These are phyloP conservation scores for Trametes cubensis DNA, from an alignment of 768 basidiomycete genomes.

Conservation along the genomic window DNA sequence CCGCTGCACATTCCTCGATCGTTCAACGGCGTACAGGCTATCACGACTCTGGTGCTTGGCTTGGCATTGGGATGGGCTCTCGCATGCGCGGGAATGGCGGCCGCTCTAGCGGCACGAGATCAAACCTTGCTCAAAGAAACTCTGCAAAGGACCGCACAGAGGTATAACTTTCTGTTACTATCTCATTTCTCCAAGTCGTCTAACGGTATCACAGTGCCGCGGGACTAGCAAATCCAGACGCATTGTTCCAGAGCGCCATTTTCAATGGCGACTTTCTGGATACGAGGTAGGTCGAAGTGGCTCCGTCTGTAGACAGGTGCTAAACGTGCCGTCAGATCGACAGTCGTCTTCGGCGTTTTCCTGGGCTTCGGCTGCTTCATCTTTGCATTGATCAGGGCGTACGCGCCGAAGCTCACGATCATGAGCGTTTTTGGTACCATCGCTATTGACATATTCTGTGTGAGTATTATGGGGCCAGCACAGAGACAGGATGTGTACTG, in stretches of 20 bases:
- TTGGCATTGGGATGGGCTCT: conserved; percentile 56
- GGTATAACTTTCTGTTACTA: conserved; percentile 28
- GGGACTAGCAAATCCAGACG: conserved; percentile 43
- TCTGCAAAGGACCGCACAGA: conserved; percentile 35
- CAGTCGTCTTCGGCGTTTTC: conserved; percentile 51
- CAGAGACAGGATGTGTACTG: neutral
- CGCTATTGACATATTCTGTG: conserved; percentile 47
- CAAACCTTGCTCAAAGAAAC: conserved; percentile 36
- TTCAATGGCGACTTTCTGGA: conserved; percentile 57
- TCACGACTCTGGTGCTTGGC: conserved; percentile 51
- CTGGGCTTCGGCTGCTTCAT: conserved; percentile 48
- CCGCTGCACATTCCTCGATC: neutral
- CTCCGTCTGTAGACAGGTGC: neutral
- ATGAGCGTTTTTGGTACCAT: conserved; percentile 52
- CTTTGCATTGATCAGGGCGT: conserved; percentile 49
- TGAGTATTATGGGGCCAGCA: conserved; percentile 24
- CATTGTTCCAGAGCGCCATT: conserved; percentile 41
- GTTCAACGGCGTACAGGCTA: conserved; percentile 29
- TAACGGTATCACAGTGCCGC: conserved; percentile 29
- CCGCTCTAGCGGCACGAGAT: conserved; percentile 44
- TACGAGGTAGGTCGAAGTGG: conserved; percentile 31
- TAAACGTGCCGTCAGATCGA: conserved; percentile 36
- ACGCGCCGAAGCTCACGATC: conserved; percentile 48
- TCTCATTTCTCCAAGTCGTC: neutral
- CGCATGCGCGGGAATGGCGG: conserved; percentile 56